Percentiles rank a stretch among this genome's conserved stretches.
Evolutionary conservation across 2,329 filamentous ascomycete genomes (phyloP).

Genomic region (Mariannaea sp.): DNA sequence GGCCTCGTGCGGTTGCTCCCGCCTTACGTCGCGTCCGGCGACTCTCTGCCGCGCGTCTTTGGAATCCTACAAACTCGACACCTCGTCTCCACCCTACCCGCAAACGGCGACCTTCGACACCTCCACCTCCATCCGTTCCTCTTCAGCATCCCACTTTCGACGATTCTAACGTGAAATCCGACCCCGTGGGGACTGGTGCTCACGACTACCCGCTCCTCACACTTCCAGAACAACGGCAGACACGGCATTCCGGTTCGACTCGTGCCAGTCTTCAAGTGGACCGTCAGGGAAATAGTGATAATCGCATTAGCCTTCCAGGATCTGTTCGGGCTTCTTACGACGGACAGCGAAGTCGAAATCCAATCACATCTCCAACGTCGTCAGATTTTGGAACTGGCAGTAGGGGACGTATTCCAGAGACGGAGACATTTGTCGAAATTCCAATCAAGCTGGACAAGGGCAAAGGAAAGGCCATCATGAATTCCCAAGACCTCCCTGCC

Average conservation of each 20-base stretch:
- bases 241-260: slow-evolving; percentile 48
- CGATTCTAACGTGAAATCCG: slow-evolving; percentile 42
- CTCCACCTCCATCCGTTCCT: slow-evolving; percentile 57
- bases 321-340: slow-evolving; percentile 61
- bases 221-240: slow-evolving; percentile 55
- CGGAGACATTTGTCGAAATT: slow-evolving; percentile 19
- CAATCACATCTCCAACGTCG: slow-evolving; percentile 35
- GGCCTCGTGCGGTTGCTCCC: slow-evolving; percentile 44
- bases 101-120: slow-evolving; percentile 57
- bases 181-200: slow-evolving; percentile 46
- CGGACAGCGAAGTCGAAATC: slow-evolving; percentile 48
- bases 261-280: slow-evolving; percentile 59
- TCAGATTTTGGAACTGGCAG: slow-evolving; percentile 24
- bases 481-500: slow-evolving; percentile 42
- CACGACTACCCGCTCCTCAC: slow-evolving; percentile 58
- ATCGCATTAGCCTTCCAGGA: slow-evolving; percentile 57
- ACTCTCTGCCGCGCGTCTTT: slow-evolving; percentile 57
- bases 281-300: slow-evolving; percentile 50
- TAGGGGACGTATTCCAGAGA: slow-evolving; percentile 19
- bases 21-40: slow-evolving; percentile 44
- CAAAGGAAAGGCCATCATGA: slow-evolving; percentile 57
- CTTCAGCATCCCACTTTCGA: slow-evolving; percentile 52
- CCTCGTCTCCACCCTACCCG: slow-evolving; percentile 48
- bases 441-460: slow-evolving; percentile 51
- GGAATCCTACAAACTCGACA: slow-evolving; percentile 66